phyloP scores from a whole-genome alignment of 306 rosid species.

The Quercus gilva region DNA sequence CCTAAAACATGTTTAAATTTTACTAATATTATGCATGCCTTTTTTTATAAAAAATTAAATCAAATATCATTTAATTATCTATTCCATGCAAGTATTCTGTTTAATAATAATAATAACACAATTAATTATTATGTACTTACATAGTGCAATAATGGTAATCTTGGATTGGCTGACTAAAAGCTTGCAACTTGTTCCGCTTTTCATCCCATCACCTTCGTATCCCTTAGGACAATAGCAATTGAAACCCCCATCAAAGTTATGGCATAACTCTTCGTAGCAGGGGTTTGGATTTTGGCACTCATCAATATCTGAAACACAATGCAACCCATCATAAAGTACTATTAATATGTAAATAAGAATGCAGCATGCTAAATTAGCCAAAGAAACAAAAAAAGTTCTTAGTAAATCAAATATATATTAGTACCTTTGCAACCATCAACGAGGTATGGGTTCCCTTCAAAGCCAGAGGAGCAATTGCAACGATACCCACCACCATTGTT shows the following conservation, averaged over 20 bases:
- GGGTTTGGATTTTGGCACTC: background rate
- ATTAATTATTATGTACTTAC: too few species aligned
- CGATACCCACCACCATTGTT: slow-evolving; percentile 12
- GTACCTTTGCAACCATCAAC: background rate
- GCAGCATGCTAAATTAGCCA: background rate
- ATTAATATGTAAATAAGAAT: too few species aligned
- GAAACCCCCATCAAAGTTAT: background rate
- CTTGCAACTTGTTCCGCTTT: background rate
- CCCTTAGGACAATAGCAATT: background rate
- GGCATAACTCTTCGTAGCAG: background rate
- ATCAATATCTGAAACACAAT: background rate
- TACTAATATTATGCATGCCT: too few species aligned
- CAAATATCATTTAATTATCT: too few species aligned
- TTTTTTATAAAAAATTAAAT: too few species aligned
- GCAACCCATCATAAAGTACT: background rate
- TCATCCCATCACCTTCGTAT: background rate
- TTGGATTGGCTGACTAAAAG: background rate
- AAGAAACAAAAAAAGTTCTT: background rate
- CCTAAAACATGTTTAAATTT: too few species aligned
- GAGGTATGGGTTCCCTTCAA: background rate
- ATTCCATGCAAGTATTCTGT: too few species aligned
- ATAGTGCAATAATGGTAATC: background rate
- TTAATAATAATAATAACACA: too few species aligned
- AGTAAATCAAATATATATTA: too few species aligned
- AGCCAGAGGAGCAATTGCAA: too few species aligned